Evolutionary conservation across 2,329 filamentous ascomycete species (phyloP).

Genomic region (Coniochaeta sp.): DNA sequence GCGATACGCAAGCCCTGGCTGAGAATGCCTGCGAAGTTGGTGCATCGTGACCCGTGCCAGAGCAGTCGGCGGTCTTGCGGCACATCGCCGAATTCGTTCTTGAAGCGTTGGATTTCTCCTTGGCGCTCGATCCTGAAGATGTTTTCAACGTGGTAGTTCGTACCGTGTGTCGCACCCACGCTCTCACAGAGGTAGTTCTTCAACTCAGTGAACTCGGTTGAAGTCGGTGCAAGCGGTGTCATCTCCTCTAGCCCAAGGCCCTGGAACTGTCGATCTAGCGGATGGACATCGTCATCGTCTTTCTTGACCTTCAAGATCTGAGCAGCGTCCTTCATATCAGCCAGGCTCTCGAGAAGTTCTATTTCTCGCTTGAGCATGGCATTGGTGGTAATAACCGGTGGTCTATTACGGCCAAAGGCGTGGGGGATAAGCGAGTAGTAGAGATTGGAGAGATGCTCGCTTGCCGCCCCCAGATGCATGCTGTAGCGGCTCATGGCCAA

Average conservation of each 20-base stretch:
- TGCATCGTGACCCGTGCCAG: constrained; percentile 80
- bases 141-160: constrained; percentile 55
- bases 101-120: constrained; percentile 65
- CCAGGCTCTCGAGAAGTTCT: constrained; percentile 71
- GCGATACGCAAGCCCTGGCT: constrained; percentile 86
- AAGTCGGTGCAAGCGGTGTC: constrained; percentile 53
- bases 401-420: constrained; percentile 65
- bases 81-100: constrained; percentile 29
- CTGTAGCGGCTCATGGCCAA: constrained; percentile 37
- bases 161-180: constrained; percentile 57
- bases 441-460: constrained; percentile 62
- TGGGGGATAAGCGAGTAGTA: constrained; percentile 84
- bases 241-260: constrained; percentile 70
- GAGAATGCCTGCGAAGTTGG: constrained; percentile 83
- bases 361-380: constrained; percentile 64
- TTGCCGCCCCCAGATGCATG: constrained; percentile 29
- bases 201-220: constrained; percentile 59
- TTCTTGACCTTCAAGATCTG: constrained; percentile 62
- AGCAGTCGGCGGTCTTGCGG: constrained; percentile 60
- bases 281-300: constrained; percentile 47
- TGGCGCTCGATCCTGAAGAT: constrained; percentile 78
- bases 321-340: constrained; percentile 77
- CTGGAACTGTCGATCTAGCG: constrained; percentile 65
- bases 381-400: constrained; percentile 56
- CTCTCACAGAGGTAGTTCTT: constrained; percentile 60